These are phyloP conservation scores for Eucalyptus polybractea DNA, from an alignment of 345 rosid genomes.

Conservation along the genomic window DNA sequence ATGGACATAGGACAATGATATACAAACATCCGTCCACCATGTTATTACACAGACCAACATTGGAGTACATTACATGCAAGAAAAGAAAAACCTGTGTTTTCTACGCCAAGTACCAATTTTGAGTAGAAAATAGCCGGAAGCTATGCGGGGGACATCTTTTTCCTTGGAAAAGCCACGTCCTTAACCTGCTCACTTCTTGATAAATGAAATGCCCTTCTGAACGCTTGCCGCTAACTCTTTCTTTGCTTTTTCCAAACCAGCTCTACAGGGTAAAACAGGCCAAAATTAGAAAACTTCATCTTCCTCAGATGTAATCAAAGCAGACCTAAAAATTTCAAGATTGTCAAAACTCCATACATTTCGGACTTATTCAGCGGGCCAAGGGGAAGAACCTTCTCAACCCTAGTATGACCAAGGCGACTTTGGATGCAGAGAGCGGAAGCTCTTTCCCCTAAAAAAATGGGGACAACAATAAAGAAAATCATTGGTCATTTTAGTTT, in stretches of 20 bases:
- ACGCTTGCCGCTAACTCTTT: slow-evolving; percentile 67
- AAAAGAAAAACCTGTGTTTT: too few relatives aligned
- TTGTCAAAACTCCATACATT: slow-evolving; percentile 24
- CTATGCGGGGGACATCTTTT: too few relatives aligned
- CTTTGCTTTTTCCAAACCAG: slow-evolving; percentile 77
- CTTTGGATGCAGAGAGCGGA: slow-evolving; percentile 68
- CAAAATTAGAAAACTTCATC: neutral
- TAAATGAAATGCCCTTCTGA: slow-evolving; percentile 61
- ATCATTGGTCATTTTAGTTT: too few relatives aligned
- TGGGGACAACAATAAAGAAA: too few relatives aligned
- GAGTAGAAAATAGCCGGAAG: too few relatives aligned
- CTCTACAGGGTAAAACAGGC: slow-evolving; percentile 5
- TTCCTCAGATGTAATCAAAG: neutral
- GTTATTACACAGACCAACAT: too few relatives aligned
- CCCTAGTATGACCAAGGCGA: slow-evolving; percentile 57
- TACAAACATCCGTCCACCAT: too few relatives aligned
- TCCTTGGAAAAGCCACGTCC: too few relatives aligned
- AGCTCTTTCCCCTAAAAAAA: slow-evolving; percentile 69
- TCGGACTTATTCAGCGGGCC: slow-evolving; percentile 76
- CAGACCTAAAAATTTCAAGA: too few relatives aligned
- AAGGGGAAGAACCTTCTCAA: slow-evolving; percentile 60
- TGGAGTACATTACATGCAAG: too few relatives aligned
- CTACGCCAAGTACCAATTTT: too few relatives aligned
- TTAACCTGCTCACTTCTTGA: slow-evolving; percentile 28
- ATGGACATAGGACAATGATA: too few relatives aligned